Conservation (phyloP, 2,329 filamentous ascomycete species). For the Talaromyces sp. region DNA sequence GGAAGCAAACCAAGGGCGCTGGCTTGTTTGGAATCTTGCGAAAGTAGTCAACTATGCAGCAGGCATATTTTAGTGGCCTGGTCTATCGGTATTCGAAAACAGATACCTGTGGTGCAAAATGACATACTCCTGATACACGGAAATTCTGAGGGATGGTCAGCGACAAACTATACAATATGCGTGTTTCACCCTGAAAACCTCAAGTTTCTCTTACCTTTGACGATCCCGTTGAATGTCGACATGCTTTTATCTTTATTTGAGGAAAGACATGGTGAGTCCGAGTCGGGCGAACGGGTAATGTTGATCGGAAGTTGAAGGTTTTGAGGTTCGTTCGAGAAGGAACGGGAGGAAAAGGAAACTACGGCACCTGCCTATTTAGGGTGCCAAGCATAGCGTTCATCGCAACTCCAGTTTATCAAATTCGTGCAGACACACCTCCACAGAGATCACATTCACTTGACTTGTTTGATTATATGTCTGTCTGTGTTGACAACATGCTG, state of each 20-base stretch:
- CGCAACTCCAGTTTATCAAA: background rate
- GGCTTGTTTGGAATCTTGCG: conserved; percentile 52
- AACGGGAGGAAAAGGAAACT: background rate
- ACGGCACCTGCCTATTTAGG: background rate
- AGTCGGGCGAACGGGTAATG: background rate
- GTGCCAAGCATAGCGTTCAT: background rate
- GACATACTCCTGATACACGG: conserved; percentile 66
- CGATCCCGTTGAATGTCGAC: conserved; percentile 72
- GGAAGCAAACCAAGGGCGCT: conserved; percentile 75
- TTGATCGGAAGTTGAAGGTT: background rate
- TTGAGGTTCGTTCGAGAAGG: background rate
- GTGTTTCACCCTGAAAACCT: background rate
- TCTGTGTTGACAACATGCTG: background rate
- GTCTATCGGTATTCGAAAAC: conserved; percentile 14
- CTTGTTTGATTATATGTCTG: background rate
- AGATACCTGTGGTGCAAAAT: background rate
- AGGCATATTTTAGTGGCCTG: background rate
- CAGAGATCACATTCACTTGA: background rate
- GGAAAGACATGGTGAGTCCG: background rate
- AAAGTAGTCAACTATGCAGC: conserved; percentile 71
- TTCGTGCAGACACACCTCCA: background rate
- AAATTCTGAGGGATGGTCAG: conserved; percentile 56
- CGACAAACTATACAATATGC: background rate
- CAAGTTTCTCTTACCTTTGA: conserved; percentile 41
- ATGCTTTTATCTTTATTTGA: conserved; percentile 41